A percentile compares a stretch with the other conserved stretches of the same genome.
Evolutionary conservation across 192 early-diverging fungal species (phyloP).

Genomic region (Chytriomyces sp.): DNA sequence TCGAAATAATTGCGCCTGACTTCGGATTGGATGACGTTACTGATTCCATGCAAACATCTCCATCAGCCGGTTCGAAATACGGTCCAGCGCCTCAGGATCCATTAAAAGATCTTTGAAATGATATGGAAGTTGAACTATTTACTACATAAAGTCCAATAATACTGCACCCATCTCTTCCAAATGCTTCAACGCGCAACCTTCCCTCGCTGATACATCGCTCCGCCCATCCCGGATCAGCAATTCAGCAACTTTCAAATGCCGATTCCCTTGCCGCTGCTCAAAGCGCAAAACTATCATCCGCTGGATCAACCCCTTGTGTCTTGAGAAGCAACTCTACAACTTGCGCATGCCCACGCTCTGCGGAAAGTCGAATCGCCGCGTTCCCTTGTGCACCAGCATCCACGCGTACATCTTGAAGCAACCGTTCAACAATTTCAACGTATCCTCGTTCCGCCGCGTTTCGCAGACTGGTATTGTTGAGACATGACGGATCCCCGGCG

Average conservation of each 20-base stretch:
- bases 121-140: too few relatives aligned
- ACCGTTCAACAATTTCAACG: slow-evolving; percentile 13
- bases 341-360: slow-evolving; percentile 16
- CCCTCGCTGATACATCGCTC: slow-evolving; percentile 4
- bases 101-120: too few relatives aligned
- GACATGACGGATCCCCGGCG: neutral
- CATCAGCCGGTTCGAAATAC: too few relatives aligned
- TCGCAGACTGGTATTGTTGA: neutral
- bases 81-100: too few relatives aligned
- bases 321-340: slow-evolving; percentile 23
- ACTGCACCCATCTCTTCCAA: neutral
- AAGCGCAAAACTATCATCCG: slow-evolving; percentile 3
- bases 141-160: neutral
- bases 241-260: slow-evolving; percentile 22
- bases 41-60: too few relatives aligned
- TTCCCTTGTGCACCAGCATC: slow-evolving; percentile 20
- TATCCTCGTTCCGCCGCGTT: slow-evolving; percentile 21
- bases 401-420: slow-evolving; percentile 18
- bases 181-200: slow-evolving; percentile 9
- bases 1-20: too few relatives aligned
- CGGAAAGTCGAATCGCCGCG: neutral
- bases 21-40: too few relatives aligned
- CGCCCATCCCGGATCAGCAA: slow-evolving; percentile 20
- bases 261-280: slow-evolving; percentile 15
- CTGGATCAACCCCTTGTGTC: slow-evolving; percentile 8